These are phyloP conservation scores for Schizonepeta tenuifolia DNA, from an alignment of 257 asterid genomes.

Conservation along the genomic window DNA sequence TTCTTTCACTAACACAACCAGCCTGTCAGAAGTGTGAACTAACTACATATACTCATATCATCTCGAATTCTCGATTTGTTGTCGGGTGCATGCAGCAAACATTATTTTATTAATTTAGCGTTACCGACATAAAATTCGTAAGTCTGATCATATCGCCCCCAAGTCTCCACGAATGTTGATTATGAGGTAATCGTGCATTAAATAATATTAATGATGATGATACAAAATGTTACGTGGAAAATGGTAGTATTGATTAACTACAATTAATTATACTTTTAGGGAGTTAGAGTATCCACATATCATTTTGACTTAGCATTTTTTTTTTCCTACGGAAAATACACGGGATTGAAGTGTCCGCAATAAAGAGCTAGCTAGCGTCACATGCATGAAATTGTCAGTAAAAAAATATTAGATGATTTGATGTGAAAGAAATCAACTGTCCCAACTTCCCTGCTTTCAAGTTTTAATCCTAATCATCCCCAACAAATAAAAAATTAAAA, in stretches of 20 bases:
- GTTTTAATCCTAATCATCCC: background rate
- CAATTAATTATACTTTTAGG: background rate
- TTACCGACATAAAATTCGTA: background rate
- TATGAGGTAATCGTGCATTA: background rate
- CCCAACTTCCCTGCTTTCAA: background rate
- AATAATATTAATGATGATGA: background rate
- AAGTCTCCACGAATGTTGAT: background rate
- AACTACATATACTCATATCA: background rate
- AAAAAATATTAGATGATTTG: background rate
- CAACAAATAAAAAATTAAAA: too few relatives aligned
- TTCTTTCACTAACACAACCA: too few relatives aligned
- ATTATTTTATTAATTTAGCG: background rate
- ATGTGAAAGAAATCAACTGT: background rate
- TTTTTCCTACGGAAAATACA: constrained; percentile 19
- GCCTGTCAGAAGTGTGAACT: background rate
- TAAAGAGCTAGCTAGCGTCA: constrained; percentile 32
- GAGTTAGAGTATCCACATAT: background rate
- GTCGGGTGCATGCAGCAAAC: background rate
- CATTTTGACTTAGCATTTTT: background rate
- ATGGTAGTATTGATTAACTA: background rate
- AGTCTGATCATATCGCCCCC: background rate
- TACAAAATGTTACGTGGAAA: background rate
- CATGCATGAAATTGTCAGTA: background rate
- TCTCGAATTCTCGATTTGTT: background rate
- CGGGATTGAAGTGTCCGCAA: constrained; percentile 32